Percentiles rank a stretch among this genome's conserved stretches.
phyloP scores from a whole-genome alignment of 352 stramenopile species.

The Phytophthora hibernalis region DNA sequence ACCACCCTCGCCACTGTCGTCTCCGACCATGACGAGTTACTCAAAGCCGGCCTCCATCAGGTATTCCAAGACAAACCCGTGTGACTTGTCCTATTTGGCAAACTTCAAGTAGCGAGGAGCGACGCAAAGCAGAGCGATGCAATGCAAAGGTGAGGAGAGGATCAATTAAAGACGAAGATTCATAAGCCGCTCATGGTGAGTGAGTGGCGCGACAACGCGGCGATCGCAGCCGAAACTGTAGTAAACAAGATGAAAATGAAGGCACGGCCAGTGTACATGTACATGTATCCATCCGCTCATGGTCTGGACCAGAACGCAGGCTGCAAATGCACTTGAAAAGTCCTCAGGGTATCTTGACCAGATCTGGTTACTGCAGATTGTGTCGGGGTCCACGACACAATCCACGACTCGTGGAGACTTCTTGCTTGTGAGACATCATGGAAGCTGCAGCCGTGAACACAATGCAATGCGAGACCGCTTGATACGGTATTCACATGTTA shows the following conservation, averaged over 20 bases:
- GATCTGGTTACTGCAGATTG: slow-evolving; percentile 22
- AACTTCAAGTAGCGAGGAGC: slow-evolving; percentile 49
- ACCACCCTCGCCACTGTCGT: slow-evolving; percentile 2
- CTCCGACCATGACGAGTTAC: slow-evolving; percentile 13
- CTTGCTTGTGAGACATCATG: slow-evolving; percentile 9
- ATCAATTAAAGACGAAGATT: slow-evolving; percentile 11
- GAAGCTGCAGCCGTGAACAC: not conserved
- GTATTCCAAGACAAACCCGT: slow-evolving; percentile 49
- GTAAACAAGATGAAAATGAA: slow-evolving; percentile 23
- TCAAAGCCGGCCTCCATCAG: slow-evolving; percentile 21
- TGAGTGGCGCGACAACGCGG: not conserved
- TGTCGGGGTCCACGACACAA: too few relatives aligned
- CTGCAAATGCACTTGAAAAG: slow-evolving; percentile 13
- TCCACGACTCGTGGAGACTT: not conserved
- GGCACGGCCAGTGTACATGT: too few relatives aligned
- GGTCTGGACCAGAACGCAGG: slow-evolving; percentile 19
- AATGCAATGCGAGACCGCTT: slow-evolving; percentile 2
- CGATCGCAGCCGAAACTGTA: slow-evolving; percentile 11
- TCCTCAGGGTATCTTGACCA: slow-evolving; percentile 9
- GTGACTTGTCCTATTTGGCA: slow-evolving; percentile 63
- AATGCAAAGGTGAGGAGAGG: slow-evolving; percentile 17
- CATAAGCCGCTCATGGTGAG: slow-evolving; percentile 3
- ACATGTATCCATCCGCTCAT: not conserved
- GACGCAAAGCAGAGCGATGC: slow-evolving; percentile 7
- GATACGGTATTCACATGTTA: too few relatives aligned